Conservation (phyloP, 1,284 basidiomycete species). For the Anthracocystis walkeri region DNA sequence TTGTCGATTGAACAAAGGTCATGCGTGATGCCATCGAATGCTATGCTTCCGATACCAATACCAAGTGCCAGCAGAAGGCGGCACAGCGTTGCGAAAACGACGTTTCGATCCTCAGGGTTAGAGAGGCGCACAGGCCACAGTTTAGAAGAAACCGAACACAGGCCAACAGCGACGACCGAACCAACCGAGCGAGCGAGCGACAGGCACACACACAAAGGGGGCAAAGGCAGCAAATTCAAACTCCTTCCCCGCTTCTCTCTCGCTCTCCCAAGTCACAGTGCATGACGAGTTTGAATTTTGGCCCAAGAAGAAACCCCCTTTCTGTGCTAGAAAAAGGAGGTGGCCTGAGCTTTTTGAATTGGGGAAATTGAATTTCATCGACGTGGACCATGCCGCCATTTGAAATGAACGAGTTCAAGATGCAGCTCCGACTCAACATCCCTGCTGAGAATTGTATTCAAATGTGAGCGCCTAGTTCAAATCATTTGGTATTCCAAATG, state of each 20-base stretch:
- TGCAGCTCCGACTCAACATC: constrained; percentile 18
- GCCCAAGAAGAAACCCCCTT: background rate
- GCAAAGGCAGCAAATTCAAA: background rate
- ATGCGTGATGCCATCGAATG: background rate
- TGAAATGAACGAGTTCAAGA: background rate
- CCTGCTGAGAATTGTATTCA: constrained; percentile 2
- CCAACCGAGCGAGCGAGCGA: background rate
- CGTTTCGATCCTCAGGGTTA: no score
- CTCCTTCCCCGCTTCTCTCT: constrained; percentile 21
- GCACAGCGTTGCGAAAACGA: background rate
- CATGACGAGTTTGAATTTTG: background rate
- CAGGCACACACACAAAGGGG: background rate
- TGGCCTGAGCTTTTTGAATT: constrained; percentile 28
- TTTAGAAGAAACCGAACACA: constrained; percentile 37
- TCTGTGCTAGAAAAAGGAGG: constrained; percentile 1
- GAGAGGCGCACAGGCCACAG: constrained; percentile 36
- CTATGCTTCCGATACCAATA: no score
- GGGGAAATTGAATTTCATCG: background rate
- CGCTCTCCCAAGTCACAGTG: background rate
- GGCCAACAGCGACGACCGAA: background rate
- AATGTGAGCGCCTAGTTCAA: background rate
- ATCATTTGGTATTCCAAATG: no score
- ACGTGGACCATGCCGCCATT: constrained; percentile 8
- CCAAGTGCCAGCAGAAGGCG: no score
- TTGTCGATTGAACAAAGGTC: no score